Percentiles rank a stretch among this genome's conserved stretches.
These are phyloP conservation scores for Neolentinus lepideus DNA, from an alignment of 1,284 basidiomycete species.

Conservation along the genomic window DNA sequence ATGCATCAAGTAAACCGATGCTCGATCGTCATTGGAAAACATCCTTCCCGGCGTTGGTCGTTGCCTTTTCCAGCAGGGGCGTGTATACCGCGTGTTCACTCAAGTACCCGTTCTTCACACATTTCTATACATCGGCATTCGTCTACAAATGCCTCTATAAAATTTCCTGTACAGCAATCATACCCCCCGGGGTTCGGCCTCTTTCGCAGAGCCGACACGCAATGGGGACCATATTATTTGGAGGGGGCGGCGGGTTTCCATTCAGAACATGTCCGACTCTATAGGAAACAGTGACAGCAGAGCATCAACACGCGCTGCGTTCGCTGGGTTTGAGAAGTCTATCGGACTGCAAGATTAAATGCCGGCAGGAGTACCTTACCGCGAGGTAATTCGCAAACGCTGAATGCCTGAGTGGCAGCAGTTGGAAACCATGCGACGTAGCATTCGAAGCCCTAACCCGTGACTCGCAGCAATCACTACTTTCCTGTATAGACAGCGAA, in stretches of 20 bases:
- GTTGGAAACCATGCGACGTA: background rate
- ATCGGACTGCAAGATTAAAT: too few species aligned
- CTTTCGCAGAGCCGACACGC: too few species aligned
- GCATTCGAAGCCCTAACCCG: too few species aligned
- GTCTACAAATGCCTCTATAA: background rate
- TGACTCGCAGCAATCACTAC: background rate
- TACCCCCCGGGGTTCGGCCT: too few species aligned
- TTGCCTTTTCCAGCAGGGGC: constrained; percentile 13
- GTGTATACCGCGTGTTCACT: constrained; percentile 15
- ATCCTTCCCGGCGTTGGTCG: constrained; percentile 8
- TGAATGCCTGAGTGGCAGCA: background rate
- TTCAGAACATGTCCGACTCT: too few species aligned
- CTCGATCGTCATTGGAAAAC: constrained; percentile 2
- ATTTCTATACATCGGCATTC: background rate
- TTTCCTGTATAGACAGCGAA: background rate
- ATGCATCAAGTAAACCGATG: background rate
- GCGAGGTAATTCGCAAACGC: background rate
- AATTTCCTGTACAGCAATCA: background rate
- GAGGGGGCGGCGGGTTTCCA: too few species aligned
- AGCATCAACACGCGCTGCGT: too few species aligned
- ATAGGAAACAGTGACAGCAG: too few species aligned
- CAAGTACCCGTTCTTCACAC: constrained; percentile 8
- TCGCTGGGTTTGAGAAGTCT: too few species aligned
- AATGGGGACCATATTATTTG: too few species aligned
- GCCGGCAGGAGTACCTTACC: too few species aligned